Evolutionary conservation across 805 yeast genomes (phyloP).

Genomic region (Starmerella stigmatis): DNA sequence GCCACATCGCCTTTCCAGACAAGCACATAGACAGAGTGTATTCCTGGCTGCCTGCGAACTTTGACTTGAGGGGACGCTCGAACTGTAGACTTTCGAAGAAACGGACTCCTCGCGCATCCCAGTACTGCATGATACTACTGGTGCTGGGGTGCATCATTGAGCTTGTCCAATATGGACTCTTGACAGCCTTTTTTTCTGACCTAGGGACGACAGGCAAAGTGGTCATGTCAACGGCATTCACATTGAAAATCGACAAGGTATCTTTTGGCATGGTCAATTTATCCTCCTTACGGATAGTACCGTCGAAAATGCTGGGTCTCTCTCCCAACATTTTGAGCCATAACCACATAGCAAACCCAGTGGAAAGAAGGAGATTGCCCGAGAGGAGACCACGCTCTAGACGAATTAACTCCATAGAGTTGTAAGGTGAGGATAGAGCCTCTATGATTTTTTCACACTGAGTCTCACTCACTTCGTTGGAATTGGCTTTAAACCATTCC

Average conservation of each 20-base stretch:
- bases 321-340: constrained; percentile 56
- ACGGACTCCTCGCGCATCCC: constrained; percentile 59
- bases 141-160: constrained; percentile 85
- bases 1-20: constrained; percentile 68
- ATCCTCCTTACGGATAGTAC: neutral
- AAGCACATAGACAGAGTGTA: constrained; percentile 38
- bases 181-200: too few relatives aligned
- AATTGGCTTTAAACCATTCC: constrained; percentile 47
- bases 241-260: neutral
- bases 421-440: constrained; percentile 47
- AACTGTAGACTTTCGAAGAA: constrained; percentile 39
- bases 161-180: constrained; percentile 55
- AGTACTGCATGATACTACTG: constrained; percentile 70
- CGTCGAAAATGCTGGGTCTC: constrained; percentile 55
- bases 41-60: constrained; percentile 21
- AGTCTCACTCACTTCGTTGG: constrained; percentile 34
- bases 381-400: constrained; percentile 55
- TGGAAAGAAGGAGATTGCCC: constrained; percentile 50
- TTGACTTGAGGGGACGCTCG: constrained; percentile 6
- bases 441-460: constrained; percentile 28
- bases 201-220: too few relatives aligned
- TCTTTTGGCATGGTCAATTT: neutral
- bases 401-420: constrained; percentile 58
- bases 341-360: constrained; percentile 50
- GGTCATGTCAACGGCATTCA: too few relatives aligned